These are phyloP conservation scores for Aspergillus steynii DNA, from an alignment of 495 filamentous ascomycete species.

Conservation along the genomic window DNA sequence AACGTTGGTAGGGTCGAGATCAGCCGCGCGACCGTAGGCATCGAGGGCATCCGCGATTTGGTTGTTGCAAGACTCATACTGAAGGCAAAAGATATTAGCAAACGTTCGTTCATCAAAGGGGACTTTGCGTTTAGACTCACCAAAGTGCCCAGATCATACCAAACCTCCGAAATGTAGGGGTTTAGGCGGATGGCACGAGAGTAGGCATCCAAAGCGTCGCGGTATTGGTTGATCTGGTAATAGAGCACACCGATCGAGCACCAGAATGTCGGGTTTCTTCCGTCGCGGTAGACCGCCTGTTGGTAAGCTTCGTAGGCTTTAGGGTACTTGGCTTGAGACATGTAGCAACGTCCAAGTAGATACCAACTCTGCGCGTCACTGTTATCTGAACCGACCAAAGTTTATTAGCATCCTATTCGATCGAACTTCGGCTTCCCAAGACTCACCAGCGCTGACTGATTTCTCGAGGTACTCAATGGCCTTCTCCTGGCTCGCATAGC, in stretches of 20 bases:
- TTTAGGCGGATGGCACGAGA: slow-evolving; percentile 97
- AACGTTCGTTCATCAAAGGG: not conserved
- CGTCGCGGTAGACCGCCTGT: slow-evolving; percentile 97
- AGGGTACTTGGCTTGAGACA: slow-evolving; percentile 98
- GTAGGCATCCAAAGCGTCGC: slow-evolving; percentile 97
- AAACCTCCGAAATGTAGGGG: slow-evolving; percentile 98
- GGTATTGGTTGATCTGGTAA: slow-evolving; percentile 99
- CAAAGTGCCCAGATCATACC: slow-evolving; percentile 97
- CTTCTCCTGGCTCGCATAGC: slow-evolving; percentile 86
- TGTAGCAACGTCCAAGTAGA: slow-evolving; percentile 95
- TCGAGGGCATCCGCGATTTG: slow-evolving; percentile 96
- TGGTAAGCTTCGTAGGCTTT: slow-evolving; percentile 99
- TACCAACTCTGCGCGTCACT: slow-evolving; percentile 98
- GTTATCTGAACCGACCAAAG: slow-evolving; percentile 59
- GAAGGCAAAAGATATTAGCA: slow-evolving; percentile 8
- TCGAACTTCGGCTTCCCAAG: not conserved
- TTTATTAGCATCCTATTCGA: not conserved
- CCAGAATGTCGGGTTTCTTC: slow-evolving; percentile 99
- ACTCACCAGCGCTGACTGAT: slow-evolving; percentile 88
- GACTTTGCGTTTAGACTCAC: slow-evolving; percentile 53
- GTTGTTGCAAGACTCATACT: slow-evolving; percentile 98
- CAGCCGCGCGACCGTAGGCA: slow-evolving; percentile 91
- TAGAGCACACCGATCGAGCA: slow-evolving; percentile 99
- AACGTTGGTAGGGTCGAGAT: slow-evolving; percentile 88
- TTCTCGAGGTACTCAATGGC: slow-evolving; percentile 98